Base-by-base conservation (phyloP, 305 asterid genomes). In the Rubia peregrina region DNA sequence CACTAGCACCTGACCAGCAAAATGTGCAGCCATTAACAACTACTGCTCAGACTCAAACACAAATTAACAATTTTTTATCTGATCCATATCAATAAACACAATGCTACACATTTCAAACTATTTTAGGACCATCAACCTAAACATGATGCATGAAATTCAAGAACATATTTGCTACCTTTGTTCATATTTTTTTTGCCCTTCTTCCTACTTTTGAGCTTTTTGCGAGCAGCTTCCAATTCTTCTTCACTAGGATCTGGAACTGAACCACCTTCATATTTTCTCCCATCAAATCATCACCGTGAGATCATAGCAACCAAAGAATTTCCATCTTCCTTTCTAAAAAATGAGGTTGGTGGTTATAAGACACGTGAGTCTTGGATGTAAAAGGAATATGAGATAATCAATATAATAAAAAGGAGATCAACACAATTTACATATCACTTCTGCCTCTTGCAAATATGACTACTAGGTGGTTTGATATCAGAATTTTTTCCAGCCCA, bases 161-260 rank as follows among this genome's bases (percentile, higher is more conserved):
- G n/a, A n/a, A n/a, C n/a, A n/a, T n/a, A n/a, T n/a, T n/a, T n/a
- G n/a, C n/a, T n/a, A n/a, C n/a, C n/a, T n/a, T n/a, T n/a, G n/a
- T n/a, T n/a, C n/a, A n/a, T n/a, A n/a, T n/a, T n/a, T n/a, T n/a
- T n/a, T n/a, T n/a, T n/a, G n/a, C n/a, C n/a, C n/a, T n/a, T 77
- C 83, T 72, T 86, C 69, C 81, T 86, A 33, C 86, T 80, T 79
- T 88, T 94, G 6, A 91, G 82, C 76, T 76, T 91, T 65, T 43
- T 77, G 38, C 84, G 84, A 75, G 89, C 88, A 75, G 96, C 95
- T 89, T 88, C 92, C 51, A 91, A 89, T 75, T 91, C 98, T 80
- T 86, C 96, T 73, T 91, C 96, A 71, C 86, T 88, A 51, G 96
- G 98, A 71, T 88, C 89, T 5, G 88, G 71, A 53, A 55, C 75